A percentile compares a stretch with the other conserved stretches of the same genome.
Conservation (phyloP, 2,329 filamentous ascomycete genomes). For the Stemphylium vesicarium region DNA sequence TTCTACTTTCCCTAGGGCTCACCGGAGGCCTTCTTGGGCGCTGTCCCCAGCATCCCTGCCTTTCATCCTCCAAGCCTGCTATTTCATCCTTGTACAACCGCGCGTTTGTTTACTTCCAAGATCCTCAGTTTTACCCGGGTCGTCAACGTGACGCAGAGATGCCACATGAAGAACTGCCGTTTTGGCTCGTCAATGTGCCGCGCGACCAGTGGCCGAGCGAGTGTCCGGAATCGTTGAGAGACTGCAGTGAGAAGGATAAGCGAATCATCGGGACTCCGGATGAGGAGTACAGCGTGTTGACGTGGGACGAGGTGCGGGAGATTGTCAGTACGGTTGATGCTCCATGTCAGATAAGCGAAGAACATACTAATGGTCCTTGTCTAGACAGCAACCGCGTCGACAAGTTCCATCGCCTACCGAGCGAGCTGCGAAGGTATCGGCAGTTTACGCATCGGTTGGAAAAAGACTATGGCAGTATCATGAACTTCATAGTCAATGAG, state of each 20-base stretch:
- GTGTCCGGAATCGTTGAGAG: constrained; percentile 74
- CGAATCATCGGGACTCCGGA: constrained; percentile 75
- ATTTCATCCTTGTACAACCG: constrained; percentile 5
- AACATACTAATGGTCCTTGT: constrained; percentile 5
- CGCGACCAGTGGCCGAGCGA: constrained; percentile 63
- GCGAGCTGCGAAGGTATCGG: constrained; percentile 78
- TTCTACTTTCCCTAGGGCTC: constrained; percentile 10
- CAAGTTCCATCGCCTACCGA: constrained; percentile 76
- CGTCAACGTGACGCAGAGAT: constrained; percentile 4
- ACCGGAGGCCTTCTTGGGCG: constrained; percentile 6
- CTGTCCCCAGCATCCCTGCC: constrained; percentile 16
- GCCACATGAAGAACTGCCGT: constrained; percentile 57
- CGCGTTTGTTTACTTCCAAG: neutral
- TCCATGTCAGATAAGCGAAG: constrained; percentile 1
- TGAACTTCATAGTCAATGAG: constrained; percentile 75
- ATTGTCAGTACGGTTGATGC: constrained; percentile 54
- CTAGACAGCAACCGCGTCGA: constrained; percentile 71
- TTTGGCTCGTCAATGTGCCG: constrained; percentile 85
- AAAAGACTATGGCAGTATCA: constrained; percentile 74
- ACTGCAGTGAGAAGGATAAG: constrained; percentile 71
- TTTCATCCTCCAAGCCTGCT: constrained; percentile 9
- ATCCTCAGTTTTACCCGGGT: neutral
- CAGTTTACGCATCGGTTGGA: constrained; percentile 70
- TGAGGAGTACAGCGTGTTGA: constrained; percentile 64
- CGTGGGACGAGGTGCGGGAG: constrained; percentile 72